These are phyloP conservation scores for Penicillium sp. DNA, from an alignment of 2,329 filamentous ascomycete species.

Conservation along the genomic window DNA sequence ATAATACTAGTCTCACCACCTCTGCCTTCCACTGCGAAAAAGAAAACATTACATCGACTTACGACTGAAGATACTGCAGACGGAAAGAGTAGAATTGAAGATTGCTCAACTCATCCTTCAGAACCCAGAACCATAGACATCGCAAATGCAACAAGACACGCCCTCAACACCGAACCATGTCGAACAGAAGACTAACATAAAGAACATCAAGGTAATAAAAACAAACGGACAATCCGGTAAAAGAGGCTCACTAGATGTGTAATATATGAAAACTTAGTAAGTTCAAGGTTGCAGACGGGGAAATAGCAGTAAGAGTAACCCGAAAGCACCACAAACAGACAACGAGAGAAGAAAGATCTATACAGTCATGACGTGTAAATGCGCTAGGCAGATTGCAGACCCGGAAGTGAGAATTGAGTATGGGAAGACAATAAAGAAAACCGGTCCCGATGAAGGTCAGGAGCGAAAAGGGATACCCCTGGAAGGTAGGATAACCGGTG, in stretches of 20 bases:
- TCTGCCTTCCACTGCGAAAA: background rate
- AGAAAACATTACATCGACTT: background rate
- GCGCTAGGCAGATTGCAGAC: conserved; percentile 13
- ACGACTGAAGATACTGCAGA: background rate
- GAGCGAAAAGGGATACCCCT: background rate
- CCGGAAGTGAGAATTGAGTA: background rate
- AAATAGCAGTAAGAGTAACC: conserved; percentile 17
- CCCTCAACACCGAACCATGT: conserved; percentile 19
- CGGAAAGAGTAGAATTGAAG: conserved; percentile 1
- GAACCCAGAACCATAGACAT: background rate
- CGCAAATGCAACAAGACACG: conserved; percentile 8
- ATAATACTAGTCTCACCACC: background rate
- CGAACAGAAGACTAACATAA: background rate
- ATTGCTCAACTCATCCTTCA: background rate
- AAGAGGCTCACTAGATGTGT: conserved; percentile 14
- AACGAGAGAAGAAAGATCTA: conserved; percentile 22
- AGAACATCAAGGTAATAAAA: background rate
- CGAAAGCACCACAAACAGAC: background rate
- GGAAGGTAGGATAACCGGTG: conserved; percentile 1
- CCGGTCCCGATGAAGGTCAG: background rate
- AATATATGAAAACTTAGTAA: conserved; percentile 15
- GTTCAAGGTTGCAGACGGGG: conserved; percentile 4
- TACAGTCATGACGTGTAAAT: conserved; percentile 25
- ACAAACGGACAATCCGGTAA: conserved; percentile 1
- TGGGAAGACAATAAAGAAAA: background rate